Base-by-base conservation (phyloP, 768 basidiomycete species). In the Suillus weaverae region DNA sequence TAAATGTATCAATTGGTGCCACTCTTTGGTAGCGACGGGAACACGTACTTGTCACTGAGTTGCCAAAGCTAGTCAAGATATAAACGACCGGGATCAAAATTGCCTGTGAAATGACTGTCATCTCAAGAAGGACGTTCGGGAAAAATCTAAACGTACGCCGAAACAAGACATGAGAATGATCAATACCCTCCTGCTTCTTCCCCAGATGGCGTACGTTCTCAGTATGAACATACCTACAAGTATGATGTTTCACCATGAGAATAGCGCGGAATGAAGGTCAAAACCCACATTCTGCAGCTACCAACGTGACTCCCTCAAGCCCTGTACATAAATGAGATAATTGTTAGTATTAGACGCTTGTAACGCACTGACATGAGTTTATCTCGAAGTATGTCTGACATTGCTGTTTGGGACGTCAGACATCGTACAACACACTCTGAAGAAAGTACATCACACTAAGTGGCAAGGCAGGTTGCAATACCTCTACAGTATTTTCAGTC, bases 311-410 rank as follows among this genome's bases (percentile, higher is more conserved):
- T 30, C 60, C 60, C 44, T 60, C n/a, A 30, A 60, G 60, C 38
- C 38, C 60, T 60, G 39, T 35, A 51, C 4, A 51, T 18, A 20
- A 50, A 60, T 60, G 44, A 60, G 9, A n/a, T 22, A 8, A 30
- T 20, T 33, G 14, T 60, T 30, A 50, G 26, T 50, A 10, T 18
- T 35, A 22, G 10, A 18, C 26, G 44, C 26, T 35, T 60, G 16
- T 53, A 51, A 60, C 18, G 5, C 41, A 60, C 60, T 60, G 41
- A 60, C 60, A 60, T 30, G 60, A 60, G 43, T 60, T 60, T 22
- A 60, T 32, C 14, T 10, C 14, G 33, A 43, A 41, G 13, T 53
- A 60, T 53, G 43, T 53, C 20, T 10, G 18, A 16, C 60, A 60
- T 35, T 5, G 39, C 60, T 60, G 43, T 53, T 43, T 33, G 20